Percentiles rank a stretch among this genome's conserved stretches.
These are phyloP conservation scores for Phlebiopsis gigantea DNA, from an alignment of 768 basidiomycete species.

Conservation along the genomic window DNA sequence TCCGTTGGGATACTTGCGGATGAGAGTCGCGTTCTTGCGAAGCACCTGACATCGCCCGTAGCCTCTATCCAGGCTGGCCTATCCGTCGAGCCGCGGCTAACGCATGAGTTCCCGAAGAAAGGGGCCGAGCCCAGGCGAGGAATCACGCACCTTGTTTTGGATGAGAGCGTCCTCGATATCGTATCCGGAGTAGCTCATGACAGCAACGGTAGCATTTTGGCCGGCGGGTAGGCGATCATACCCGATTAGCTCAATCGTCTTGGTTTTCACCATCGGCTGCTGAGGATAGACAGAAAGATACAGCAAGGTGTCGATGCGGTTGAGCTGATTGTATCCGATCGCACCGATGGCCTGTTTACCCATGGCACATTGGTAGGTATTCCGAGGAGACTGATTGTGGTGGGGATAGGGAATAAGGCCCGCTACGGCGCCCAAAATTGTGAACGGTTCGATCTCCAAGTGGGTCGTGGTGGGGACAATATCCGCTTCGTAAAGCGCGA, in stretches of 20 bases:
- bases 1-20: constrained; percentile 95
- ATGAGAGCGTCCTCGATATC: constrained; percentile 99
- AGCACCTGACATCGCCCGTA: constrained; percentile 98
- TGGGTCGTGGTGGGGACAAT: constrained; percentile 84
- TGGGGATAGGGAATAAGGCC: constrained; percentile 99
- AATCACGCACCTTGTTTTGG: constrained; percentile 71
- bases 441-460: constrained; percentile 98
- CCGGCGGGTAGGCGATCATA: constrained; percentile 97
- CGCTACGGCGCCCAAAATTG: constrained; percentile 93
- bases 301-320: constrained; percentile 95
- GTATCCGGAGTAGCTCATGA: constrained; percentile 99
- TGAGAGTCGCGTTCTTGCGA: constrained; percentile 90
- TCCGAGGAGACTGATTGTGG: constrained; percentile 98
- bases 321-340: constrained; percentile 96
- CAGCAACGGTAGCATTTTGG: constrained; percentile 96
- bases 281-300: constrained; percentile 98
- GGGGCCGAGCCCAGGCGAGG: neutral
- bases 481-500: constrained; percentile 89
- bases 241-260: constrained; percentile 94
- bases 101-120: neutral
- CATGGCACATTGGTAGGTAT: constrained; percentile 99
- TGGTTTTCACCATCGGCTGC: constrained; percentile 99
- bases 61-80: constrained; percentile 95
- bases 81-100: neutral
- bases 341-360: constrained; percentile 99